Percentiles rank a stretch among this genome's conserved stretches.
These are phyloP conservation scores for Aquilaria sinensis DNA, from an alignment of 345 rosid genomes.

Conservation along the genomic window DNA sequence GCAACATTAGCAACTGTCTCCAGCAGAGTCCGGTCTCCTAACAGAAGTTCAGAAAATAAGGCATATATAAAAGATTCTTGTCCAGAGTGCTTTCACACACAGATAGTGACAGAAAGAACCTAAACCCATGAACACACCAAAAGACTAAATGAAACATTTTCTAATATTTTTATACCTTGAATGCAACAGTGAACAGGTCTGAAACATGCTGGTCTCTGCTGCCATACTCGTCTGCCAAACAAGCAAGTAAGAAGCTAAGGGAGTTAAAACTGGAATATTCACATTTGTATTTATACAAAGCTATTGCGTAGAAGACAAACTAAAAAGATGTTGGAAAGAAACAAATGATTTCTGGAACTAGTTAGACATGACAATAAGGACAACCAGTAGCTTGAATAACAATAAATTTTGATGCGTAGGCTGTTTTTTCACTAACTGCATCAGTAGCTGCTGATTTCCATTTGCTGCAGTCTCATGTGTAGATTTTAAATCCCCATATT, in stretches of 20 bases:
- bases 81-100: background rate
- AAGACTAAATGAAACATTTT: background rate
- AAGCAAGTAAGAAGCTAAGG: conserved; percentile 7
- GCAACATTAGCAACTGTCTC: conserved; percentile 79
- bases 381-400: background rate
- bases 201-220: conserved; percentile 89
- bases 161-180: conserved; percentile 35
- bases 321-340: background rate
- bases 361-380: background rate
- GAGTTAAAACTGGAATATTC: background rate
- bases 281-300: background rate
- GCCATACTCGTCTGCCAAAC: conserved; percentile 69
- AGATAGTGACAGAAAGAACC: conserved; percentile 2
- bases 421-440: conserved; percentile 44
- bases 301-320: too few relatives aligned
- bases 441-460: conserved; percentile 43
- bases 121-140: background rate
- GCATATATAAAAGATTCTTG: background rate
- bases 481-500: conserved; percentile 37
- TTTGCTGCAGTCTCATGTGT: conserved; percentile 29
- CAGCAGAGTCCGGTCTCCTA: conserved; percentile 61
- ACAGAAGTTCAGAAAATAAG: conserved; percentile 9
- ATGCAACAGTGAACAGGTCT: conserved; percentile 60
- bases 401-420: background rate
- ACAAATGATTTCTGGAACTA: background rate